Evolutionary conservation across 495 filamentous ascomycete genomes (phyloP).

Genomic region (Penicillium turbatum): DNA sequence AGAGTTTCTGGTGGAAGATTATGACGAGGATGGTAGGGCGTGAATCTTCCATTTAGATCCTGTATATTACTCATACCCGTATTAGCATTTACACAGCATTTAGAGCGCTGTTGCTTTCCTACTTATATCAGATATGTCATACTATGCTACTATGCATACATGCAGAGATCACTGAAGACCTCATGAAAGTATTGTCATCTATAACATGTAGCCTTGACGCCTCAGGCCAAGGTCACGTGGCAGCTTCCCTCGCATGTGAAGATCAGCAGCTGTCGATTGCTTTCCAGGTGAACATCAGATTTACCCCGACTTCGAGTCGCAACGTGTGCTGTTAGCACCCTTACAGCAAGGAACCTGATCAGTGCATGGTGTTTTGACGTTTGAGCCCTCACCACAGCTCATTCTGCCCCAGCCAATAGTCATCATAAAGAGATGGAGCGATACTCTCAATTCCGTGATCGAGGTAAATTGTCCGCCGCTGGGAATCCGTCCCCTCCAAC

Average conservation of each 20-base stretch:
- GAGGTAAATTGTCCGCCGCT: conserved; percentile 52
- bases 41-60: conserved; percentile 4
- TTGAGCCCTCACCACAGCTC: neutral
- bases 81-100: no score
- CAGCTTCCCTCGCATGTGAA: conserved; percentile 3
- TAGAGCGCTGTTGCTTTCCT: neutral
- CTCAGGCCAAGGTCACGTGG: conserved; percentile 6
- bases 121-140: neutral
- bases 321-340: neutral
- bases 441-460: conserved; percentile 91
- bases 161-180: neutral
- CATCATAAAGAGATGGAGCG: conserved; percentile 70
- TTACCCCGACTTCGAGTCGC: neutral
- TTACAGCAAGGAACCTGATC: neutral
- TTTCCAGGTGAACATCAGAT: neutral
- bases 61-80: conserved; percentile 22
- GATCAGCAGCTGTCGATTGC: conserved; percentile 4
- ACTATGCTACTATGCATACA: neutral
- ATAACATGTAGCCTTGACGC: neutral
- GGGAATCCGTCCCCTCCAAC: neutral
- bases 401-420: neutral
- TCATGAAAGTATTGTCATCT: no score
- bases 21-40: conserved; percentile 17
- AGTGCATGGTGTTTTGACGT: neutral
- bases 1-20: conserved; percentile 26